Evolutionary conservation across 2,329 filamentous ascomycete genomes (phyloP).

Genomic region (Penicillium olsonii): DNA sequence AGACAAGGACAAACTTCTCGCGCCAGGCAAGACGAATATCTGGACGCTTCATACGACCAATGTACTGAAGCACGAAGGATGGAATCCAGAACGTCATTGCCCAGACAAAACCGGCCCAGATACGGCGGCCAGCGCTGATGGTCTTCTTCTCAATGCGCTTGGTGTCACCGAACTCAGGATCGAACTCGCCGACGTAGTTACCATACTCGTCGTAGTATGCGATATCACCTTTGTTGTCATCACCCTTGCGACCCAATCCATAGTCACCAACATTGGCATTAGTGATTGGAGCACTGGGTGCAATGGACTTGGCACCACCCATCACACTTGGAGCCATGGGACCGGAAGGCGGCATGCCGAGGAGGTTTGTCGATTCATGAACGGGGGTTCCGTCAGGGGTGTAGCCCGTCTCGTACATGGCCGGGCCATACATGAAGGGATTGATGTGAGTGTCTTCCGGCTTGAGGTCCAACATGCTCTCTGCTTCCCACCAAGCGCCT

Average conservation of each 20-base stretch:
- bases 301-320: constrained; percentile 57
- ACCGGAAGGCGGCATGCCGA: constrained; percentile 53
- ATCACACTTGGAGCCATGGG: constrained; percentile 51
- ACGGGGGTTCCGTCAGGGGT: constrained; percentile 61
- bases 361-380: constrained; percentile 61
- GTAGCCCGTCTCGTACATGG: constrained; percentile 71
- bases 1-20: constrained; percentile 84
- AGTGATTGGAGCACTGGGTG: constrained; percentile 53
- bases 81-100: constrained; percentile 91
- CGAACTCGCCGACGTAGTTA: constrained; percentile 68
- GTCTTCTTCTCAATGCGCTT: constrained; percentile 73
- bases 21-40: constrained; percentile 97
- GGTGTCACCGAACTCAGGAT: constrained; percentile 74
- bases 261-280: constrained; percentile 71
- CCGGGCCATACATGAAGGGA: constrained; percentile 56
- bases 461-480: constrained; percentile 91
- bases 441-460: constrained; percentile 54
- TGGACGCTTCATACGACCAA: constrained; percentile 95
- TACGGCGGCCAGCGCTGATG: constrained; percentile 64
- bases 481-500: constrained; percentile 94
- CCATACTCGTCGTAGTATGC: constrained; percentile 70
- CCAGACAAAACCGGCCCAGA: constrained; percentile 85
- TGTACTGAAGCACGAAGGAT: constrained; percentile 73
- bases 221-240: constrained; percentile 70
- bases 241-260: constrained; percentile 82